Percentiles rank a stretch among this genome's conserved stretches.
Evolutionary conservation across 2,329 filamentous ascomycete species (phyloP).

Genomic region (Chaetomiaceae sp.): DNA sequence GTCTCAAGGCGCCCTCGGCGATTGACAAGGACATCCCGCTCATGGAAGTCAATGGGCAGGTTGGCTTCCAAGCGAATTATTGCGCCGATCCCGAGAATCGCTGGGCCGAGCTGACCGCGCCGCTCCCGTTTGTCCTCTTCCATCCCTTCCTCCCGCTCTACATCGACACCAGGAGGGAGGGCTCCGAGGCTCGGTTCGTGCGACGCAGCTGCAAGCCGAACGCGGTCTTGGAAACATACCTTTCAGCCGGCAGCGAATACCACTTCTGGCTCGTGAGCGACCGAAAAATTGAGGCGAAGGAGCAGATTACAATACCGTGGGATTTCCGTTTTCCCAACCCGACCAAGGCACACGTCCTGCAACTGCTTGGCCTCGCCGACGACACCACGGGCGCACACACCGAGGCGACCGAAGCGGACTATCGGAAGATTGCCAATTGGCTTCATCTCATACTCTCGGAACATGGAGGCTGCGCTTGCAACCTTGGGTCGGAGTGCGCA

Average conservation of each 20-base stretch:
- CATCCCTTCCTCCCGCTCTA: constrained; percentile 84
- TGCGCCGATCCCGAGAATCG: constrained; percentile 61
- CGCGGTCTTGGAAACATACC: constrained; percentile 78
- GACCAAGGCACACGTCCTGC: constrained; percentile 49
- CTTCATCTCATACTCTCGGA: constrained; percentile 68
- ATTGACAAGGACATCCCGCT: constrained; percentile 55
- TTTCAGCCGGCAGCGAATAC: constrained; percentile 73
- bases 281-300: constrained; percentile 62
- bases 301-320: constrained; percentile 63
- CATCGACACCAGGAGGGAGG: constrained; percentile 86
- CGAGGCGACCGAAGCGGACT: constrained; percentile 57
- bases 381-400: constrained; percentile 48
- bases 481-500: constrained; percentile 57
- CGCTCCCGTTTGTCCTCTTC: constrained; percentile 76
- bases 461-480: constrained; percentile 75
- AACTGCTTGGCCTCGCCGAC: constrained; percentile 58
- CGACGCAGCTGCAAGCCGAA: constrained; percentile 90
- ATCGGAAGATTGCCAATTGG: constrained; percentile 58
- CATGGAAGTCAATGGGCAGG: constrained; percentile 71
- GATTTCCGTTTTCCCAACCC: constrained; percentile 61
- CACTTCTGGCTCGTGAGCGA: constrained; percentile 92
- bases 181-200: constrained; percentile 82
- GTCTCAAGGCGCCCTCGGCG: constrained; percentile 48
- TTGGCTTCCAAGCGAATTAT: constrained; percentile 70
- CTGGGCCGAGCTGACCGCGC: constrained; percentile 62